These are phyloP conservation scores for Elsinoe arachidis DNA, from an alignment of 2,329 filamentous ascomycete species.

Conservation along the genomic window DNA sequence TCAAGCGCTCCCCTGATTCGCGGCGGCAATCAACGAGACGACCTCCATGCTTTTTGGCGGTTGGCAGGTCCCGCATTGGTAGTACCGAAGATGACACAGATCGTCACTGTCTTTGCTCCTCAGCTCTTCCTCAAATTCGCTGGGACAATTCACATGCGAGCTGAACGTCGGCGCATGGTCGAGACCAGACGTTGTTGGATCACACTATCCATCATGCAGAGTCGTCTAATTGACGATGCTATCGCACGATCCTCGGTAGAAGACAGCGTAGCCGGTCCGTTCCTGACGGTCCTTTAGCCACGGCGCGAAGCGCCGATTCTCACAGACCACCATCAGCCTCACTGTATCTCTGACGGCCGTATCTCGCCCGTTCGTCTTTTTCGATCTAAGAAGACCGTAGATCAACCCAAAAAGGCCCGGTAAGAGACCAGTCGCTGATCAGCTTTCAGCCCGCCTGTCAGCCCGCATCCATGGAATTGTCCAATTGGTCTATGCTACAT, in stretches of 20 bases:
- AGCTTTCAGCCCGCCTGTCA: background rate
- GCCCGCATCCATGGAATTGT: background rate
- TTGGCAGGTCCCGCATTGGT: background rate
- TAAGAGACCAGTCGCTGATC: background rate
- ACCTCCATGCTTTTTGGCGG: conserved; percentile 3
- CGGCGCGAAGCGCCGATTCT: conserved; percentile 1
- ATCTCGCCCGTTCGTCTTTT: background rate
- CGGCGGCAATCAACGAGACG: conserved; percentile 9
- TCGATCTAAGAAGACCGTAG: background rate
- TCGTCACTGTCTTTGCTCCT: background rate
- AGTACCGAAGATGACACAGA: background rate
- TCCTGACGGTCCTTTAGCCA: conserved; percentile 6
- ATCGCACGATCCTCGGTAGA: background rate
- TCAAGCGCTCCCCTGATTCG: background rate
- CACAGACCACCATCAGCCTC: background rate
- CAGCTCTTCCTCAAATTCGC: background rate
- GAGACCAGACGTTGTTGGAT: background rate
- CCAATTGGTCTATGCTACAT: background rate
- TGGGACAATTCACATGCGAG: background rate
- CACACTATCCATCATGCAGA: background rate
- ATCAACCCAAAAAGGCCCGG: conserved; percentile 2
- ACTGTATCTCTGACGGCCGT: conserved; percentile 9
- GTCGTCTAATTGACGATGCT: background rate
- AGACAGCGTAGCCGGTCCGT: conserved; percentile 2
- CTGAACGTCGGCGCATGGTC: background rate